phyloP scores from a whole-genome alignment of 2,329 filamentous ascomycete species.

The Penicillium psychrosexuale region DNA sequence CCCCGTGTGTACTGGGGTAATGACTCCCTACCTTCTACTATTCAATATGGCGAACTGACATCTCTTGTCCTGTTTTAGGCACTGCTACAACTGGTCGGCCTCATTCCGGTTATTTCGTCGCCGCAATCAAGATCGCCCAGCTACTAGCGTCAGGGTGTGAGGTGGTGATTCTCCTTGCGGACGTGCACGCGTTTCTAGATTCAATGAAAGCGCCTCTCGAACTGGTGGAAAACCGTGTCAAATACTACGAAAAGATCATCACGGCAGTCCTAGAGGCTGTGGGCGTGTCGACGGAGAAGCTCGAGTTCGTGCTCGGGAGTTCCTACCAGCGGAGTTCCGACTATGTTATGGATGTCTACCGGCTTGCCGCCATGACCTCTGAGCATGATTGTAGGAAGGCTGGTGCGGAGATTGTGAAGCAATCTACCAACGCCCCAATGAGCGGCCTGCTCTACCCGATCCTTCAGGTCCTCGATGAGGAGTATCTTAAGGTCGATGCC shows the following conservation, averaged over 20 bases:
- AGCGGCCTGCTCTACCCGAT: slow-evolving; percentile 65
- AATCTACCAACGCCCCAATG: slow-evolving; percentile 71
- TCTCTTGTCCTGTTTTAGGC: slow-evolving; percentile 6
- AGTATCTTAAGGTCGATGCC: slow-evolving; percentile 80
- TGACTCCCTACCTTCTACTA: not conserved
- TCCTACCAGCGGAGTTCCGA: slow-evolving; percentile 66
- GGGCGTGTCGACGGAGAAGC: slow-evolving; percentile 71
- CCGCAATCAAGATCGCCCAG: slow-evolving; percentile 85
- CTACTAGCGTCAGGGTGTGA: slow-evolving; percentile 81
- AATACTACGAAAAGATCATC: slow-evolving; percentile 80
- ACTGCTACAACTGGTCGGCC: slow-evolving; percentile 68
- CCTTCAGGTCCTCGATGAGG: slow-evolving; percentile 87
- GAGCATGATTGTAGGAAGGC: slow-evolving; percentile 88
- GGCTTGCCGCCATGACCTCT: slow-evolving; percentile 56
- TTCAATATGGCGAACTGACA: not conserved
- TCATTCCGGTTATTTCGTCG: slow-evolving; percentile 30
- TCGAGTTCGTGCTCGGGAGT: slow-evolving; percentile 80
- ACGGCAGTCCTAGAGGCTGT: slow-evolving; percentile 71
- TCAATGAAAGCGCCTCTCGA: slow-evolving; percentile 75
- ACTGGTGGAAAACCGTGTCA: slow-evolving; percentile 73
- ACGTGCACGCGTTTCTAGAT: slow-evolving; percentile 59
- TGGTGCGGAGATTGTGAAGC: slow-evolving; percentile 92
- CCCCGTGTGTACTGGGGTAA: slow-evolving; percentile 37
- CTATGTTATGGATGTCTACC: slow-evolving; percentile 88
- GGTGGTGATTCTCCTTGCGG: slow-evolving; percentile 68